Evolutionary conservation across 2,329 filamentous ascomycete genomes (phyloP).

Genomic region (Ophiostoma sp.): DNA sequence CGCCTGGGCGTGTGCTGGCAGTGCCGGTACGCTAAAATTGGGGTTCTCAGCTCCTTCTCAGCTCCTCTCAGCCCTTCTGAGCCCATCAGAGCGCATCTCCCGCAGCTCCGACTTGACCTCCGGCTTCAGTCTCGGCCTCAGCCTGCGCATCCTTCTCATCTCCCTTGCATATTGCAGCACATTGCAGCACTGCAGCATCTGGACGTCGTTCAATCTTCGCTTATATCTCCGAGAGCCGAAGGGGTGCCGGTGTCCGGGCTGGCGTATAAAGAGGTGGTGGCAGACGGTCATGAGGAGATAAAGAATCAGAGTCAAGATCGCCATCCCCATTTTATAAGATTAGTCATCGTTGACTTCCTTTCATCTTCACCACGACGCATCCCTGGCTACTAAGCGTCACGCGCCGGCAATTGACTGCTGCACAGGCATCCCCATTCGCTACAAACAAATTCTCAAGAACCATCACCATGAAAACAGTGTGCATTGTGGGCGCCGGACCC

Average conservation of each 20-base stretch:
- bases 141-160: not conserved
- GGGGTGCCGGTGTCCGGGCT: not conserved
- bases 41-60: not conserved
- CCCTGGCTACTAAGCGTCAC: not conserved
- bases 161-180: conserved; percentile 3
- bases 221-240: too few relatives aligned
- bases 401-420: not conserved
- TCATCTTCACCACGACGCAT: not conserved
- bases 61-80: not conserved
- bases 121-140: not conserved
- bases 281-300: not conserved
- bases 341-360: not conserved
- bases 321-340: not conserved
- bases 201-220: not conserved
- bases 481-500: conserved; percentile 45
- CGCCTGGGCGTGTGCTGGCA: too few relatives aligned
- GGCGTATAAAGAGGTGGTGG: not conserved
- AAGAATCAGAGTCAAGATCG: not conserved
- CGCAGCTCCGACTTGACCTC: not conserved
- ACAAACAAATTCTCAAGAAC: not conserved
- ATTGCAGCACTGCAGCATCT: not conserved
- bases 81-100: not conserved
- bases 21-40: too few relatives aligned
- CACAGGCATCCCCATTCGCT: not conserved
- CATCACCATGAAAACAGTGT: conserved; percentile 8